Evolutionary conservation across 1,139 yeast genomes (phyloP).

Genomic region (Magnusiomyces ingens): DNA sequence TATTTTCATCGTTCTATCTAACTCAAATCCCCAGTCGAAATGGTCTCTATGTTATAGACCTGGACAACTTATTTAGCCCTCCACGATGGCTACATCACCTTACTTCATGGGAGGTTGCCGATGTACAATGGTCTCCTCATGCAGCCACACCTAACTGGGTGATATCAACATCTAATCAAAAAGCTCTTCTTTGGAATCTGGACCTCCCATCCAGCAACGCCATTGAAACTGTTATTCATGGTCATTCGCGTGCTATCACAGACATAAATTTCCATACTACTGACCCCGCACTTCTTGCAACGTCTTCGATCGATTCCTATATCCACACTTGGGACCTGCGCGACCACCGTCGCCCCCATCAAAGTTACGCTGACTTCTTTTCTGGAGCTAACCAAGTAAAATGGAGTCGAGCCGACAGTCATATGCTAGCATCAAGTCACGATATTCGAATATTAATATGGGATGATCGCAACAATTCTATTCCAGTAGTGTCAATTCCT

Average conservation of each 20-base stretch:
- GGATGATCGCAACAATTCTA: slow-evolving; percentile 81
- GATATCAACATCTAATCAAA: slow-evolving; percentile 88
- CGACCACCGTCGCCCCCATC: slow-evolving; percentile 61
- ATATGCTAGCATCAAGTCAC: slow-evolving; percentile 78
- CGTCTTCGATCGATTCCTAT: slow-evolving; percentile 87
- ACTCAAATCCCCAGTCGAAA: slow-evolving; percentile 41
- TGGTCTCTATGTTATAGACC: slow-evolving; percentile 82
- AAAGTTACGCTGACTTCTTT: slow-evolving; percentile 84
- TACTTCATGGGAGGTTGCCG: slow-evolving; percentile 98
- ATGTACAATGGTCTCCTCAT: slow-evolving; percentile 97
- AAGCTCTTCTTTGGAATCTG: slow-evolving; percentile 90
- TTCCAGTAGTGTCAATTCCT: slow-evolving; percentile 57
- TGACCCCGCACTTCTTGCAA: slow-evolving; percentile 84
- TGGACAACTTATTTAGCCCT: slow-evolving; percentile 91
- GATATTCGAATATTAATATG: slow-evolving; percentile 74
- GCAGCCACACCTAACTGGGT: slow-evolving; percentile 81
- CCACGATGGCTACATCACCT: slow-evolving; percentile 90
- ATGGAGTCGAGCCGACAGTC: slow-evolving; percentile 76
- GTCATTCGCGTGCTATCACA: slow-evolving; percentile 88
- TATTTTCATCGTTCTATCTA: neutral
- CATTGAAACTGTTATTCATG: slow-evolving; percentile 78
- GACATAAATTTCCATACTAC: slow-evolving; percentile 89
- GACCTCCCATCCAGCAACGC: slow-evolving; percentile 71
- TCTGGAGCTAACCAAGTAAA: slow-evolving; percentile 94
- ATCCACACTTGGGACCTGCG: slow-evolving; percentile 90